A percentile compares a stretch with the other conserved stretches of the same genome.
Evolutionary conservation across 441 rosid species (phyloP).

Genomic region (Manihot esculenta): DNA sequence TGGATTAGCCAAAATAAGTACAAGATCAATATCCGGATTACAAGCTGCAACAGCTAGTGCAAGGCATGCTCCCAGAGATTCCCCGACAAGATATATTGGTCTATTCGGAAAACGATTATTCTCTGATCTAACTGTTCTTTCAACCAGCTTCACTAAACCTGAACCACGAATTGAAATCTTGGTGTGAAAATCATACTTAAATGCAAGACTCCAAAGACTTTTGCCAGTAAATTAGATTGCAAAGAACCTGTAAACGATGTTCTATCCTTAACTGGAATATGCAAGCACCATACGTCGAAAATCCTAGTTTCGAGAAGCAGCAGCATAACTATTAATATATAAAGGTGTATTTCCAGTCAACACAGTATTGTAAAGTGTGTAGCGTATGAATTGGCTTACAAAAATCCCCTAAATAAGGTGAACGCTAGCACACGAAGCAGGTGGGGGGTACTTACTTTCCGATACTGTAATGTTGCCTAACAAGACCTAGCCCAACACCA

Average conservation of each 20-base stretch:
- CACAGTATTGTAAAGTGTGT: not conserved
- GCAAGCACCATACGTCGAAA: slow-evolving; percentile 86
- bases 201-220: not conserved
- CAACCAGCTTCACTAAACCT: slow-evolving; percentile 71
- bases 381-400: no score
- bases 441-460: slow-evolving; percentile 52
- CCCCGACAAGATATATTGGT: slow-evolving; percentile 91
- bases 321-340: slow-evolving; percentile 2
- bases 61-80: slow-evolving; percentile 86
- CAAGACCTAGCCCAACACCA: slow-evolving; percentile 83
- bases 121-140: slow-evolving; percentile 59
- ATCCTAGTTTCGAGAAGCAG: slow-evolving; percentile 47
- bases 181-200: not conserved
- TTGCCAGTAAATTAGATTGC: not conserved
- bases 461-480: slow-evolving; percentile 60
- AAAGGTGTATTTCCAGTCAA: not conserved
- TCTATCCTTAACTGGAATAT: slow-evolving; percentile 80
- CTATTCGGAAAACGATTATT: slow-evolving; percentile 40
- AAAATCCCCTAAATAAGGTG: not conserved
- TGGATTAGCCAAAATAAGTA: slow-evolving; percentile 75
- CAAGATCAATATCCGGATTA: slow-evolving; percentile 63
- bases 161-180: slow-evolving; percentile 20
- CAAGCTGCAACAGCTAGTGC: slow-evolving; percentile 78
- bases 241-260: slow-evolving; percentile 62
- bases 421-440: not conserved